Evolutionary conservation across 192 early-diverging fungal species (phyloP).

Genomic region (Rhizophagus sp.): DNA sequence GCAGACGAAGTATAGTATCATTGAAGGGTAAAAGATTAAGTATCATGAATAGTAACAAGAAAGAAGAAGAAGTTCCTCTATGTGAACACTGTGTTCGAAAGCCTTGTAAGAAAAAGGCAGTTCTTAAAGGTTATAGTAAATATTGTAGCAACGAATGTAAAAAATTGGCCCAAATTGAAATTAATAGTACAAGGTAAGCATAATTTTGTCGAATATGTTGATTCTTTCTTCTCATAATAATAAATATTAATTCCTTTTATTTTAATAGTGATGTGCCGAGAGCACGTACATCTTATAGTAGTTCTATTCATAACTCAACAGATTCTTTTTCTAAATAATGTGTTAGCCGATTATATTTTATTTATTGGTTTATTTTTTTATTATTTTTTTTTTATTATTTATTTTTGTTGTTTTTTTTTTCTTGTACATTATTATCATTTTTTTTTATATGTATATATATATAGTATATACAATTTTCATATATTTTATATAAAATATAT

Average conservation of each 20-base stretch:
- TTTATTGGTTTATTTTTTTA: too few relatives aligned
- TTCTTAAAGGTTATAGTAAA: neutral
- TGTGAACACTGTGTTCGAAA: neutral
- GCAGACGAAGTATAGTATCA: neutral
- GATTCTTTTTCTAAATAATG: neutral
- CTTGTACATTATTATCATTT: too few relatives aligned
- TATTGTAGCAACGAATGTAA: neutral
- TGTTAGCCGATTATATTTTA: neutral
- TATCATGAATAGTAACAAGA: neutral
- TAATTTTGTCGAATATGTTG: neutral
- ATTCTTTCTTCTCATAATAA: neutral
- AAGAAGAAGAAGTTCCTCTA: neutral
- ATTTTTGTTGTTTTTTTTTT: too few relatives aligned
- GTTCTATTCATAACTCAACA: neutral
- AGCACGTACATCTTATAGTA: neutral
- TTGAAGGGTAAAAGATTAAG: neutral
- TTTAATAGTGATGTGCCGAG: neutral
- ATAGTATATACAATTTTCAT: too few relatives aligned
- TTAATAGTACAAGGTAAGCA: neutral
- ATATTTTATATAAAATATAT: too few relatives aligned
- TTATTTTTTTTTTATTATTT: too few relatives aligned
- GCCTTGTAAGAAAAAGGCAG: neutral
- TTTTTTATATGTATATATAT: too few relatives aligned
- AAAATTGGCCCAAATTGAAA: neutral
- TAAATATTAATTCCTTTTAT: neutral